Conservation (phyloP, 2,329 filamentous ascomycete genomes). For the Echinosphaeria canescens region DNA sequence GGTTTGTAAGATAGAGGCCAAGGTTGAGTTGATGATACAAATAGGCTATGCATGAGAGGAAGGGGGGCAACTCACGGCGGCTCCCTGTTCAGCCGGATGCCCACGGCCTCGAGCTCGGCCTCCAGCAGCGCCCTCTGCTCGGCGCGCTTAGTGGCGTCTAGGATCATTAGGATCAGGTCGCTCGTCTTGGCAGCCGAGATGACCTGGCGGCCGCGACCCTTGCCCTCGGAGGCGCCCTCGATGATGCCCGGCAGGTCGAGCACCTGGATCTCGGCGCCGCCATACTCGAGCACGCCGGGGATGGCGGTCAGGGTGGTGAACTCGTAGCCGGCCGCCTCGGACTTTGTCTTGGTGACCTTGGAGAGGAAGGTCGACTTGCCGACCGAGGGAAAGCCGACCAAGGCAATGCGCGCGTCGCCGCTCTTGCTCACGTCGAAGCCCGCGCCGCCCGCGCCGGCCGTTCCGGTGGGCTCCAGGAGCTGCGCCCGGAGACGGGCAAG, state of each 20-base stretch:
- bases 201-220: conserved; percentile 86
- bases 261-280: conserved; percentile 93
- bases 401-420: conserved; percentile 86
- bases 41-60: too few relatives aligned
- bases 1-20: too few relatives aligned
- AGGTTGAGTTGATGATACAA: too few relatives aligned
- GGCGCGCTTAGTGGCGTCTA: conserved; percentile 90
- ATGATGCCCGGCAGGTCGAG: conserved; percentile 97
- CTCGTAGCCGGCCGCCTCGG: conserved; percentile 85
- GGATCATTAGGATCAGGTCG: conserved; percentile 88
- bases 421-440: conserved; percentile 94
- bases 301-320: conserved; percentile 98
- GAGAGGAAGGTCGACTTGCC: conserved; percentile 98
- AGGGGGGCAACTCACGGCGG: conserved; percentile 42
- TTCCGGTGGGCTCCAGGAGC: conserved; percentile 71
- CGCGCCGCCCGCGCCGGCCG: conserved; percentile 54
- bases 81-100: conserved; percentile 78
- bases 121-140: conserved; percentile 83
- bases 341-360: conserved; percentile 95
- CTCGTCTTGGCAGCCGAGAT: conserved; percentile 97
- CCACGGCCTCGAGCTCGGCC: conserved; percentile 83
- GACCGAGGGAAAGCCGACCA: conserved; percentile 97
- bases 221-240: conserved; percentile 87
- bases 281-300: conserved; percentile 91
- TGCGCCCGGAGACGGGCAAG: conserved; percentile 88